Conservation (phyloP, 495 filamentous ascomycete genomes). For the Penicillium diatomitis region DNA sequence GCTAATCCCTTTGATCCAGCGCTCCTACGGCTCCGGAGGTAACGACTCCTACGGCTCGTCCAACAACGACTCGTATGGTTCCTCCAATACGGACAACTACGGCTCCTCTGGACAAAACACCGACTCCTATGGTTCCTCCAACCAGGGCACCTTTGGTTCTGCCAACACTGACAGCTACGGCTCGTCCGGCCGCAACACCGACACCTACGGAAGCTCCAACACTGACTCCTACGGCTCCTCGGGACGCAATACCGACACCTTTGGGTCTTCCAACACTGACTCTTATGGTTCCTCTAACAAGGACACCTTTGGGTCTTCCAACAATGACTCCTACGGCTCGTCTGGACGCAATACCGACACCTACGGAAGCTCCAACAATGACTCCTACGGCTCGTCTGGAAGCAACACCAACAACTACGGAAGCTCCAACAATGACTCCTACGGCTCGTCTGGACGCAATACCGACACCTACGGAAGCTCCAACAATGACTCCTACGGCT, state of each 20-base stretch:
- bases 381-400: not conserved
- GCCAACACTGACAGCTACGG: not conserved
- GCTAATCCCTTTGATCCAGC: not conserved
- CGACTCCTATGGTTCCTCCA: not conserved
- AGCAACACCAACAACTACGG: not conserved
- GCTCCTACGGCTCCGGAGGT: not conserved
- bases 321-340: not conserved
- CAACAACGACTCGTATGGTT: not conserved
- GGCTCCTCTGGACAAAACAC: not conserved
- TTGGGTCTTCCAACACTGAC: not conserved
- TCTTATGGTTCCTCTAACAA: not conserved
- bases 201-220: not conserved
- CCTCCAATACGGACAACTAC: not conserved
- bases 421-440: not conserved
- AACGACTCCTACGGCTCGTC: not conserved
- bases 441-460: not conserved
- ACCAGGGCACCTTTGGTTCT: too few relatives aligned
- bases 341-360: not conserved
- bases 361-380: not conserved
- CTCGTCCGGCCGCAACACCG: not conserved
- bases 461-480: not conserved
- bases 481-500: not conserved
- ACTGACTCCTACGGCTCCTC: not conserved
- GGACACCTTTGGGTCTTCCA: too few relatives aligned
- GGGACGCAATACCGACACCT: not conserved